phyloP scores from a whole-genome alignment of 176 grass and related monocot genomes.

The Rhynchospora breviuscula region DNA sequence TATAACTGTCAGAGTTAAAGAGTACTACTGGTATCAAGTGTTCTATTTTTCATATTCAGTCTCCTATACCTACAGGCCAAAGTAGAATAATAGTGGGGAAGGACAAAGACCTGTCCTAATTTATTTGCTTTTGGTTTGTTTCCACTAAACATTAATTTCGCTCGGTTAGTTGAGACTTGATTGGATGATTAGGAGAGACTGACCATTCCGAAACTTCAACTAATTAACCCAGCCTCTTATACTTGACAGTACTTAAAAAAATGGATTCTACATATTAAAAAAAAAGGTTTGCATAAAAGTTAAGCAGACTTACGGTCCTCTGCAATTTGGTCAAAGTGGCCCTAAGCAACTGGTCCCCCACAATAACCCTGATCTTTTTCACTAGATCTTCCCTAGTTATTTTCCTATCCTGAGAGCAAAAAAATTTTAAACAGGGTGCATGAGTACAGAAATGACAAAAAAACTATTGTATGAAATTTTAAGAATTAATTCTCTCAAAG shows the following conservation, averaged over 20 bases:
- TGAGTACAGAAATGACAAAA: not conserved
- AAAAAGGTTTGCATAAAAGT: not conserved
- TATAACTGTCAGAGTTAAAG: not conserved
- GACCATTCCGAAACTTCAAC: not conserved
- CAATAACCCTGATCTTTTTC: conserved; percentile 57
- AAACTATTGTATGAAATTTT: not conserved
- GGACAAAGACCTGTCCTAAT: not conserved
- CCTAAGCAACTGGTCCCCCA: conserved; percentile 59
- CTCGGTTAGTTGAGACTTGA: not conserved
- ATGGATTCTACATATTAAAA: not conserved
- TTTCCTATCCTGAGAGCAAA: conserved; percentile 37
- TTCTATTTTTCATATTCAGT: not conserved
- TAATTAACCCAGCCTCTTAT: not conserved
- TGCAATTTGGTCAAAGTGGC: conserved; percentile 49
- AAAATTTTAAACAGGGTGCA: conserved; percentile 21
- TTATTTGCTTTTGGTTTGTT: not conserved
- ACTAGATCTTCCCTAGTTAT: conserved; percentile 67
- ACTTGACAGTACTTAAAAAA: not conserved
- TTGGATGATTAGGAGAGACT: not conserved
- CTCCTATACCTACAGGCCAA: no score
- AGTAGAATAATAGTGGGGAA: no score
- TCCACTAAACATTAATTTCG: not conserved
- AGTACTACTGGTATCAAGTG: not conserved
- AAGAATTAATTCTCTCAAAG: conserved; percentile 4
- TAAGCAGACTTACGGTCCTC: conserved; percentile 48